A percentile compares a stretch with the other conserved stretches of the same genome.
These are phyloP conservation scores for Tubosaeta sp. DNA, from an alignment of 768 basidiomycete species.

Conservation along the genomic window DNA sequence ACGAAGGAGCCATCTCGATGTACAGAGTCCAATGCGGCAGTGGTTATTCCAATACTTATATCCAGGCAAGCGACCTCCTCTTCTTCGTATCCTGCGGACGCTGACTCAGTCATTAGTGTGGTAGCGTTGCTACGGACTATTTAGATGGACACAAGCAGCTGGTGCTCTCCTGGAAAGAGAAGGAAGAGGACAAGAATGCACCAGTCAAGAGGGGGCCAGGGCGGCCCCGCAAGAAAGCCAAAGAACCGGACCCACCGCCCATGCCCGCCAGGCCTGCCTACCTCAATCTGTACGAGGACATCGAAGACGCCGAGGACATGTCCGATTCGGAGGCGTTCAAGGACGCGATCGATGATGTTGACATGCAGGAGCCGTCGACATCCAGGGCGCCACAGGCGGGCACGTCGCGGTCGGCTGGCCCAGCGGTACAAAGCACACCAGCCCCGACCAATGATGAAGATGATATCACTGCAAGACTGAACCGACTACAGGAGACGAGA, in stretches of 20 bases:
- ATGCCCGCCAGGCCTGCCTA: not conserved
- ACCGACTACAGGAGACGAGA: slow-evolving; percentile 19
- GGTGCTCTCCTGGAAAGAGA: slow-evolving; percentile 26
- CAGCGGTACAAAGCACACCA: not conserved
- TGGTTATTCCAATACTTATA: slow-evolving; percentile 51
- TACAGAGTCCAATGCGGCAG: slow-evolving; percentile 43
- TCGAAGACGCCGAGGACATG: slow-evolving; percentile 23
- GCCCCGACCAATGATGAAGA: slow-evolving; percentile 5
- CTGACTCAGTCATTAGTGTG: slow-evolving; percentile 13
- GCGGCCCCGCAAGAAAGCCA: slow-evolving; percentile 19
- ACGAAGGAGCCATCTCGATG: slow-evolving; percentile 45
- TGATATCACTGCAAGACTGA: slow-evolving; percentile 9
- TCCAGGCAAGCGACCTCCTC: slow-evolving; percentile 37
- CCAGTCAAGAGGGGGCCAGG: slow-evolving; percentile 6
- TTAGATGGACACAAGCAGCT: slow-evolving; percentile 14
- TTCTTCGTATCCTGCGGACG: not conserved
- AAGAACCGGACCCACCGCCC: slow-evolving; percentile 9
- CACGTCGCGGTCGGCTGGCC: slow-evolving; percentile 4
- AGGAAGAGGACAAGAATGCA: slow-evolving; percentile 7
- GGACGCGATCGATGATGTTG: slow-evolving; percentile 6
- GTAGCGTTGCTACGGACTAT: slow-evolving; percentile 20
- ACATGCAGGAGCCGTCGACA: slow-evolving; percentile 1
- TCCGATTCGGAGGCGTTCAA: slow-evolving; percentile 15
- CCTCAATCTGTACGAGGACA: slow-evolving; percentile 26
- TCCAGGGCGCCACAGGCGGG: slow-evolving; percentile 7